These are phyloP conservation scores for Apiospora sp. DNA, from an alignment of 2,329 filamentous ascomycete species.

Conservation along the genomic window DNA sequence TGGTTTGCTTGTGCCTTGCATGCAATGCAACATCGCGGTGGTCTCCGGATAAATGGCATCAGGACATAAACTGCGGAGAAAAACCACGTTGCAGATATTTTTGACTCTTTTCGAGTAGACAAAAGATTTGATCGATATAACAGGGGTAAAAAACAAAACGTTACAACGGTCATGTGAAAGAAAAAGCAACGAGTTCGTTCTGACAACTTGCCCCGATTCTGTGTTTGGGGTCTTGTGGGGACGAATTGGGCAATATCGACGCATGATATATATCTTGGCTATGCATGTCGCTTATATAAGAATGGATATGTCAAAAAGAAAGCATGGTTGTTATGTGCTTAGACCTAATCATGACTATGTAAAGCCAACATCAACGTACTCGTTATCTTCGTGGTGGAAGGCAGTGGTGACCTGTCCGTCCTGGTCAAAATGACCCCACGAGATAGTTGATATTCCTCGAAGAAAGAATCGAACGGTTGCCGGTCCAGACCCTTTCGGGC, in stretches of 20 bases:
- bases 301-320: neutral
- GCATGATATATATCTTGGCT: neutral
- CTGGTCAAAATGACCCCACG: neutral
- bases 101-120: neutral
- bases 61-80: neutral
- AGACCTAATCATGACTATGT: neutral
- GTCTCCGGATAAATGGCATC: neutral
- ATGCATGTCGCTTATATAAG: neutral
- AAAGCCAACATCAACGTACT: neutral
- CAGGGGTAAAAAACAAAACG: neutral
- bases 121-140: neutral
- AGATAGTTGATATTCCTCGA: neutral
- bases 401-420: neutral
- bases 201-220: neutral
- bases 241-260: neutral
- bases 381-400: neutral
- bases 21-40: neutral
- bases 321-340: neutral
- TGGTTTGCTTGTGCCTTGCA: neutral
- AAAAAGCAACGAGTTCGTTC: neutral
- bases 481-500: neutral
- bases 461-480: neutral
- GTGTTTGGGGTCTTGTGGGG: neutral
- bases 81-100: neutral
- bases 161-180: neutral